Evolutionary conservation across 139 green algal species (phyloP), one percentile per base, ranked within the genome.

Genomic region (Tetradesmus lagerheimii): DNA sequence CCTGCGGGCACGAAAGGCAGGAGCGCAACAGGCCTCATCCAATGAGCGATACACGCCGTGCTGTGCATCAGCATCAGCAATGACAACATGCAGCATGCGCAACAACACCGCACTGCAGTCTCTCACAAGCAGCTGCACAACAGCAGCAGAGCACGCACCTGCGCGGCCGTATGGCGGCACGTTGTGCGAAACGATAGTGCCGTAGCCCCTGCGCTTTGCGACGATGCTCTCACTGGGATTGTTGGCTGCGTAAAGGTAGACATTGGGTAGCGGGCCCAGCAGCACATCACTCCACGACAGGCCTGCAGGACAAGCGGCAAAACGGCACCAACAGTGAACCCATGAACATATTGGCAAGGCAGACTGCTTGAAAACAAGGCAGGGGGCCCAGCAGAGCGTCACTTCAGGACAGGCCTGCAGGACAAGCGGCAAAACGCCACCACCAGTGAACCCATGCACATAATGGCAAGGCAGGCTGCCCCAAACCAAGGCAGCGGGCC

Each of bases 151-250:
- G 27, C 6, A 14, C 85, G 18, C 64, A 92, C 85, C 90, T 53
- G 96, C 94, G 8, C 95, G 91, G 38, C 97, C 98, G 91, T 99
- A 99, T 31, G 98, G 98, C 0, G 98, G 98, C 75, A 99, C 97
- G 89, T 99, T 99, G 95, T 99, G 96, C 0, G 90, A 96, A 27
- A 99, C 93, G 74, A 99, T 99, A 41, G 96, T 99, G 81, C 95
- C 98, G 90, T 99, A 99, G 25, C 98, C 98, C 8, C 98, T 85
- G 39, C 98, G 92, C 95, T 99, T 99, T 47, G 98, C 98, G 25
- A 99, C 92, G 84, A 99, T 98, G 74, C 91, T 96, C 95, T 99
- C 97, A 25, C 90, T 96, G 39, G 97, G 97, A 94, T 99, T 99
- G 95, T 99, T 99, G 87, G 91, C 92, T 15, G 97, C 96, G 90